These are phyloP conservation scores for Leptosphaerulina australis DNA, from an alignment of 2,329 filamentous ascomycete species.

Conservation along the genomic window DNA sequence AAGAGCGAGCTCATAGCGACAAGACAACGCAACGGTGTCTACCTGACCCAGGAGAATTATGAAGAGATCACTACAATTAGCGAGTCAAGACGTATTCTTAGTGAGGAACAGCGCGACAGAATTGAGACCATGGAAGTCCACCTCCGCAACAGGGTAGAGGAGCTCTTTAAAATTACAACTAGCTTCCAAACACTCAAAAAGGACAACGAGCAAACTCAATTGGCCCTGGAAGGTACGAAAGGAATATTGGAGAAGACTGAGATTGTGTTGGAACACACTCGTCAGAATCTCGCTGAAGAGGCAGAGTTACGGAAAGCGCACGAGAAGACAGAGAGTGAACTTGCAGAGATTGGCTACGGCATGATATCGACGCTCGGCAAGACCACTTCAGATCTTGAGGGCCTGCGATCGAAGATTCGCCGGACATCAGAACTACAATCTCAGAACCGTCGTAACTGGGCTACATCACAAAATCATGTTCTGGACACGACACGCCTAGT, in stretches of 20 bases:
- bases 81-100: conserved; percentile 87
- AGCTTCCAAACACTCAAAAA: conserved; percentile 88
- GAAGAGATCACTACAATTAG: conserved; percentile 91
- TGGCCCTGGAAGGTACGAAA: conserved; percentile 77
- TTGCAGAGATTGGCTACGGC: conserved; percentile 73
- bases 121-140: conserved; percentile 92
- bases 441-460: conserved; percentile 80
- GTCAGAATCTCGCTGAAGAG: conserved; percentile 78
- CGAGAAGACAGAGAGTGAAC: conserved; percentile 78
- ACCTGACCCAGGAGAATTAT: conserved; percentile 84
- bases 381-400: conserved; percentile 80
- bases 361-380: conserved; percentile 78
- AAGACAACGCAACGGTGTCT: conserved; percentile 91
- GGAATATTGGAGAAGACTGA: conserved; percentile 87
- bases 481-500: conserved; percentile 76
- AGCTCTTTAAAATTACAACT: conserved; percentile 83
- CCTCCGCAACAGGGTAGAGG: conserved; percentile 89
- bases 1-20: conserved; percentile 94
- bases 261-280: conserved; percentile 77
- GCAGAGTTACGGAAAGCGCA: conserved; percentile 80
- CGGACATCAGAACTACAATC: conserved; percentile 83
- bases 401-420: conserved; percentile 83
- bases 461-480: conserved; percentile 75
- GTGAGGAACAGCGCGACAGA: conserved; percentile 89
- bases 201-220: conserved; percentile 79